These are phyloP conservation scores for Boletus austroedulis DNA, from an alignment of 1,284 basidiomycete genomes.

Conservation along the genomic window DNA sequence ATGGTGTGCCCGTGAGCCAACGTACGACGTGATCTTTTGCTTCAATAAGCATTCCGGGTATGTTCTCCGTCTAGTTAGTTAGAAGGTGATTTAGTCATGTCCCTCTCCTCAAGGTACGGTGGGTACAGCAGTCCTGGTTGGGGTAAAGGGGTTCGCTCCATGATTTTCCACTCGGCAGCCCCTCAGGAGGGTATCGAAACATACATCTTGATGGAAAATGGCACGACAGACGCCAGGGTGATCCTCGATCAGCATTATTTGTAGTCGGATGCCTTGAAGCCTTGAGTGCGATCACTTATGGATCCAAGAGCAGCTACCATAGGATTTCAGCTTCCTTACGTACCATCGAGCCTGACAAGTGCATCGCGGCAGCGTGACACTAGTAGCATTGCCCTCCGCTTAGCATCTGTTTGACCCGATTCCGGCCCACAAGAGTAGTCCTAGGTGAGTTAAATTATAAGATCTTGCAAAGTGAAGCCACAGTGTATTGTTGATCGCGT, in stretches of 20 bases:
- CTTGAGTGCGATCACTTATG: too few species aligned
- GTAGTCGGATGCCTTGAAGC: slow-evolving; percentile 1
- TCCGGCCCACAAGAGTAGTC: too few species aligned
- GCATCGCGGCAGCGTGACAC: too few species aligned
- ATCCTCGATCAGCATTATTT: slow-evolving; percentile 21
- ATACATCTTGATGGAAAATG: slow-evolving; percentile 60
- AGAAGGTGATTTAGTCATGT: background rate
- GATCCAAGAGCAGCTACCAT: too few species aligned
- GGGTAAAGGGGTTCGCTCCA: slow-evolving; percentile 64
- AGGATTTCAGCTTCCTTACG: too few species aligned
- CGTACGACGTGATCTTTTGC: slow-evolving; percentile 62
- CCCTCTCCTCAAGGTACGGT: slow-evolving; percentile 48
- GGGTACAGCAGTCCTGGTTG: slow-evolving; percentile 54
- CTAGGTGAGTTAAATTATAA: too few species aligned
- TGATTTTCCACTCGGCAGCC: slow-evolving; percentile 51
- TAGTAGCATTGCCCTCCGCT: too few species aligned
- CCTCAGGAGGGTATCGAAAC: slow-evolving; percentile 49
- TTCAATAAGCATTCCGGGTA: slow-evolving; percentile 72
- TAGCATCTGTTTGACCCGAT: too few species aligned
- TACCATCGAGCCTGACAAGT: too few species aligned
- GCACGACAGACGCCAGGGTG: slow-evolving; percentile 43
- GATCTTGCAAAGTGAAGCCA: too few species aligned
- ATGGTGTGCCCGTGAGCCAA: slow-evolving; percentile 65
- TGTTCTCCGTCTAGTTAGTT: slow-evolving; percentile 17
- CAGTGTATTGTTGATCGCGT: too few species aligned